Evolutionary conservation across 2,329 filamentous ascomycete genomes (phyloP).

Genomic region (Orbilia brochopaga): DNA sequence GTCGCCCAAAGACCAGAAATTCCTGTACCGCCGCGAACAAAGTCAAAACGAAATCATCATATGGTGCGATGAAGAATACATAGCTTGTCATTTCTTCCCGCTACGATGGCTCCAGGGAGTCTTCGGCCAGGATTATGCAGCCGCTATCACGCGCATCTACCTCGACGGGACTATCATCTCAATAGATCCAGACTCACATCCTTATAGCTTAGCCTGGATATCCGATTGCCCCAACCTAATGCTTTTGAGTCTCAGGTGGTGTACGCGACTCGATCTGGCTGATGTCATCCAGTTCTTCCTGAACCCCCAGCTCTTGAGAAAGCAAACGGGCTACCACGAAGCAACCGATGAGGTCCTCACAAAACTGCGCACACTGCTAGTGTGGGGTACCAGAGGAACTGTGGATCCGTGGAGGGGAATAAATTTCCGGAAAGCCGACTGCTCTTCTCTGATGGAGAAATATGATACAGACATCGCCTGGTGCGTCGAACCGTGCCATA

Average conservation of each 20-base stretch:
- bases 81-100: not conserved
- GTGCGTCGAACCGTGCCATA: not conserved
- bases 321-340: not conserved
- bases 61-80: not conserved
- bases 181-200: not conserved
- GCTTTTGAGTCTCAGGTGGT: conserved; percentile 12
- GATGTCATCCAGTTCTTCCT: not conserved
- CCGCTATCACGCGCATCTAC: conserved; percentile 6
- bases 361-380: conserved; percentile 8
- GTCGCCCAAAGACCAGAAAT: conserved; percentile 3
- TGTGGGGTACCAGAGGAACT: conserved; percentile 5
- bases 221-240: not conserved
- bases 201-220: not conserved
- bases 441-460: not conserved
- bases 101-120: not conserved
- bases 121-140: not conserved
- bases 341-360: not conserved
- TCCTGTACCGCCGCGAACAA: not conserved
- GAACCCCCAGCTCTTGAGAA: not conserved
- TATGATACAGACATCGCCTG: conserved; percentile 10
- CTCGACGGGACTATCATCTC: conserved; percentile 5
- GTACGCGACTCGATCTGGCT: not conserved
- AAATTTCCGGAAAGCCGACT: not conserved
- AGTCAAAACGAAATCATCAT: not conserved
- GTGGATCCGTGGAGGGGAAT: not conserved